phyloP scores from a whole-genome alignment of 225 moss, liverwort and hornwort species.

The Antitrichia curtipendula region DNA sequence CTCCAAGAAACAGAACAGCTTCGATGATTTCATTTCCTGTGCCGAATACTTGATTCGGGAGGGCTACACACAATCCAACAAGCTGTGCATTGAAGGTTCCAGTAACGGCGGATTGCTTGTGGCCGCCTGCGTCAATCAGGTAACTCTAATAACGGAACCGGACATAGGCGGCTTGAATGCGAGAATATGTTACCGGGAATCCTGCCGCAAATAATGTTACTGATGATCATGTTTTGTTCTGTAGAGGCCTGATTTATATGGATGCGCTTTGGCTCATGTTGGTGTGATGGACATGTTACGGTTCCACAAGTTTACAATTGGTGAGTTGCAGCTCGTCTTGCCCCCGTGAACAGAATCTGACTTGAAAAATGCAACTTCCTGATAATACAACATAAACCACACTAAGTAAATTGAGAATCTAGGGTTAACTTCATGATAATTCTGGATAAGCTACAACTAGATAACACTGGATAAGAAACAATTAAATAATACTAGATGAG shows the following conservation, averaged over 20 bases:
- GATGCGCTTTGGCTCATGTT: constrained; percentile 85
- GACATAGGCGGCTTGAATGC: background rate
- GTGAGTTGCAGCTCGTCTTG: constrained; percentile 21
- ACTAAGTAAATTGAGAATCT: background rate
- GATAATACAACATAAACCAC: too few relatives aligned
- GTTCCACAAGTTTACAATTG: constrained; percentile 92
- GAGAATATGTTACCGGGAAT: background rate
- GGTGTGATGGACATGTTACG: constrained; percentile 97
- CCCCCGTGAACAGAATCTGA: background rate
- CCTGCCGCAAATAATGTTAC: background rate
- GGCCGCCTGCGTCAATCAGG: constrained; percentile 87
- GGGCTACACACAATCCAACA: constrained; percentile 68
- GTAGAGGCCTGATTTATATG: constrained; percentile 78
- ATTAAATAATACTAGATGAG: background rate
- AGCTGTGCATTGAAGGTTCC: constrained; percentile 75
- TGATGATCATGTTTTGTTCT: background rate
- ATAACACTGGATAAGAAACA: background rate
- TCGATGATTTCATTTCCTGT: constrained; percentile 83
- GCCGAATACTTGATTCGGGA: constrained; percentile 52
- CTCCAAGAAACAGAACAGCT: constrained; percentile 67
- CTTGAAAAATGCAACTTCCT: background rate
- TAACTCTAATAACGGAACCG: background rate
- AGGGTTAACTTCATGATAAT: background rate
- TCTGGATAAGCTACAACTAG: background rate
- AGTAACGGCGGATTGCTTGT: constrained; percentile 90